phyloP scores from a whole-genome alignment of 1,284 basidiomycete species.

The Sutorius eximius region DNA sequence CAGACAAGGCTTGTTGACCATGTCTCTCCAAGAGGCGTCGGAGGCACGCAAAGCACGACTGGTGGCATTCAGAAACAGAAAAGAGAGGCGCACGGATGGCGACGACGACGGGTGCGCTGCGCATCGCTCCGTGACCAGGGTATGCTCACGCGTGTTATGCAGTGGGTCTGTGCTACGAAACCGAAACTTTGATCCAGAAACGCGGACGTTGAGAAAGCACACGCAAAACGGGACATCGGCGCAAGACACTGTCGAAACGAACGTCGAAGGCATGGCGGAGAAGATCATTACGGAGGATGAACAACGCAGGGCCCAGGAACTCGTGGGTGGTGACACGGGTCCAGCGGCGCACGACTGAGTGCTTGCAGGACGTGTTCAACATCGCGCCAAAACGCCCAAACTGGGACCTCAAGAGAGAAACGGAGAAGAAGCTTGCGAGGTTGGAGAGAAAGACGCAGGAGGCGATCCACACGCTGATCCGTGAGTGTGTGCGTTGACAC shows the following conservation, averaged over 20 bases:
- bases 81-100: constrained; percentile 55
- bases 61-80: constrained; percentile 76
- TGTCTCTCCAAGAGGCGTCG: constrained; percentile 82
- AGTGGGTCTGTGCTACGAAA: constrained; percentile 65
- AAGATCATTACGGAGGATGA: constrained; percentile 85
- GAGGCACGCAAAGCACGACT: constrained; percentile 87
- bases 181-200: constrained; percentile 86
- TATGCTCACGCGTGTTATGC: constrained; percentile 1
- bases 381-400: constrained; percentile 96
- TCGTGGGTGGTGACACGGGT: constrained; percentile 54
- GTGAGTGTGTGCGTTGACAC: constrained; percentile 48
- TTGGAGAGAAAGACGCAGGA: constrained; percentile 91
- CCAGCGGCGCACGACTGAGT: constrained; percentile 10
- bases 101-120: constrained; percentile 35
- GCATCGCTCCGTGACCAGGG: background rate
- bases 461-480: constrained; percentile 89
- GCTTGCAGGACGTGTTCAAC: constrained; percentile 84
- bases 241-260: constrained; percentile 86
- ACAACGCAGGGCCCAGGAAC: constrained; percentile 78
- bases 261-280: constrained; percentile 83
- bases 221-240: constrained; percentile 52
- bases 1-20: constrained; percentile 39
- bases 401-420: constrained; percentile 96
- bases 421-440: constrained; percentile 85
- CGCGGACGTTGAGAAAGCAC: constrained; percentile 73